phyloP scores from a whole-genome alignment of 345 rosid species.

The Hibiscus mutabilis region DNA sequence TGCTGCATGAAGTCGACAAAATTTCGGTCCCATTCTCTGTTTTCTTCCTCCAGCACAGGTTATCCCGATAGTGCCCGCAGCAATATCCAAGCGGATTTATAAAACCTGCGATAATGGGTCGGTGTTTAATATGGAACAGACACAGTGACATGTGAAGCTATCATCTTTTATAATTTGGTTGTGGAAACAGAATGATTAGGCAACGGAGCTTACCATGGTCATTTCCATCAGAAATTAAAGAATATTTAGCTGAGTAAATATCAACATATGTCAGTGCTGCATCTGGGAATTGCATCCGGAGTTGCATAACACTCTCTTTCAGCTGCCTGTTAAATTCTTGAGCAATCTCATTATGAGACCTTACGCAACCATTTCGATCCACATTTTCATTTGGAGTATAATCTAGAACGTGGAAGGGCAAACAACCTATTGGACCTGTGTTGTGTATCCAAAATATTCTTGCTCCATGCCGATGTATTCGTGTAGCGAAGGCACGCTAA shows the following conservation, averaged over 20 bases:
- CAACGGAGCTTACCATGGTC: conserved; percentile 19
- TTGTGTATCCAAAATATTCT: conserved; percentile 38
- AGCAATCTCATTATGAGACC: conserved; percentile 27
- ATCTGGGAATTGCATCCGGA: conserved; percentile 20
- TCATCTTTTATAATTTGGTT: background rate
- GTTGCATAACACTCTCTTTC: conserved; percentile 18
- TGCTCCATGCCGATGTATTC: conserved; percentile 23
- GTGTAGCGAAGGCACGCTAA: no score
- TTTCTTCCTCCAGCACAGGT: conserved; percentile 8
- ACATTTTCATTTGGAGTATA: conserved; percentile 7
- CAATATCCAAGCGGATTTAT: conserved; percentile 15
- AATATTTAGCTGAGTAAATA: conserved; percentile 22
- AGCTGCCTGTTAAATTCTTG: conserved; percentile 26
- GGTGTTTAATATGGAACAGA: background rate
- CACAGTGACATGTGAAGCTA: background rate
- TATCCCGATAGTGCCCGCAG: conserved; percentile 14
- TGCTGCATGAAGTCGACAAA: conserved; percentile 10
- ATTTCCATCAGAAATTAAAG: conserved; percentile 18
- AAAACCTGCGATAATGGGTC: conserved; percentile 19
- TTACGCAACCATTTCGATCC: conserved; percentile 29
- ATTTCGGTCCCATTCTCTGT: conserved; percentile 18
- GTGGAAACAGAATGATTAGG: background rate
- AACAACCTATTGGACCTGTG: conserved; percentile 38
- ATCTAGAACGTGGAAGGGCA: conserved; percentile 16
- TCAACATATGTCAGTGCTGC: conserved; percentile 34